These are phyloP conservation scores for Epichloe brachyelytri DNA, from an alignment of 2,329 filamentous ascomycete genomes.

Conservation along the genomic window DNA sequence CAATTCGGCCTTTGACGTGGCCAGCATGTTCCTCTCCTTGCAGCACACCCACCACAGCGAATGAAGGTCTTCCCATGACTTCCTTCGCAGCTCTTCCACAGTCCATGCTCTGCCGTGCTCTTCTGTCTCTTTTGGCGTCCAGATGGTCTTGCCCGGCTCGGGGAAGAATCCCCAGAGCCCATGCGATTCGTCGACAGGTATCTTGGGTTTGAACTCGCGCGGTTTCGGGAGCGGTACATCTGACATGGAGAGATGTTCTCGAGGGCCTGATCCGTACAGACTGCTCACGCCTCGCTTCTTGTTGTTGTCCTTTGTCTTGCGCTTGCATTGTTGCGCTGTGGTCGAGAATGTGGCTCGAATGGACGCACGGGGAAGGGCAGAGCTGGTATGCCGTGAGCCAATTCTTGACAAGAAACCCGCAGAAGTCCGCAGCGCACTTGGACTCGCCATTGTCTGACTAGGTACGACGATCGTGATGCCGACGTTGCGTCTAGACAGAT, in stretches of 20 bases:
- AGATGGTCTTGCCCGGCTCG: conserved; percentile 51
- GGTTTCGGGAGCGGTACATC: conserved; percentile 63
- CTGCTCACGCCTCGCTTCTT: conserved; percentile 69
- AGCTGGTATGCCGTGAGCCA: conserved; percentile 2
- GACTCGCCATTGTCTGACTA: conserved; percentile 16
- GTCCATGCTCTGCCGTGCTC: conserved; percentile 74
- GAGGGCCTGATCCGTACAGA: conserved; percentile 62
- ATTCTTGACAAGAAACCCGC: conserved; percentile 11
- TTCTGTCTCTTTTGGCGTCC: conserved; percentile 56
- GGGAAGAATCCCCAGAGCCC: conserved; percentile 91
- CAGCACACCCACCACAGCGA: conserved; percentile 87
- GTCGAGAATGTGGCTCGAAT: conserved; percentile 36
- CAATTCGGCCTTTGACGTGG: conserved; percentile 63
- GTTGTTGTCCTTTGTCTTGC: conserved; percentile 58
- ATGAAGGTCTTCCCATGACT: conserved; percentile 91
- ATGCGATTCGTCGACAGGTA: conserved; percentile 58
- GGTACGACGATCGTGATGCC: neutral
- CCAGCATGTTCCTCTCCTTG: conserved; percentile 79
- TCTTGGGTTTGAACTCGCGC: conserved; percentile 40
- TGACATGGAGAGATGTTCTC: conserved; percentile 61
- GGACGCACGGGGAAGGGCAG: conserved; percentile 5
- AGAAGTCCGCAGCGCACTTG: conserved; percentile 16
- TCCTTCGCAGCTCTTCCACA: conserved; percentile 70
- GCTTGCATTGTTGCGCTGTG: conserved; percentile 34
- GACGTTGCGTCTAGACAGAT: neutral